These are phyloP conservation scores for Debaryomycetaceae sp. DNA, from an alignment of 1,139 yeast genomes.

Conservation along the genomic window DNA sequence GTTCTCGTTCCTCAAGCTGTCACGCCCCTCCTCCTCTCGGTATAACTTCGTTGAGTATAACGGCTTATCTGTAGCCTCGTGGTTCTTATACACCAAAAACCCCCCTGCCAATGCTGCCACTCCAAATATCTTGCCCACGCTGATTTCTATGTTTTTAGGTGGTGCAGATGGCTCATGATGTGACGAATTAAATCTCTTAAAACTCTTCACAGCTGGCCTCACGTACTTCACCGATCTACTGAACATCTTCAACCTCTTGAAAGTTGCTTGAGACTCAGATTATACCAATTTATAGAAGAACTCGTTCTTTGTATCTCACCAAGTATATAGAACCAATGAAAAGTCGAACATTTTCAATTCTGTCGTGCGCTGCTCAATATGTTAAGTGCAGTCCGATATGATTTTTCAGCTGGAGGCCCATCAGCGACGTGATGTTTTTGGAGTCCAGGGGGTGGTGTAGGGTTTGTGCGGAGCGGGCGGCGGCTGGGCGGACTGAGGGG, in stretches of 20 bases:
- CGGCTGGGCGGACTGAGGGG: too few relatives aligned
- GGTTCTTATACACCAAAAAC: conserved; percentile 36
- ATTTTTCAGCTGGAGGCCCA: neutral
- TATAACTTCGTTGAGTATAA: conserved; percentile 38
- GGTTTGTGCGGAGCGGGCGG: too few relatives aligned
- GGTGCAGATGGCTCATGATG: conserved; percentile 25
- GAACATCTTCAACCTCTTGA: conserved; percentile 16
- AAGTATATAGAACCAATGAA: conserved; percentile 1
- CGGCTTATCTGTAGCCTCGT: conserved; percentile 35
- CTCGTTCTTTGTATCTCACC: too few relatives aligned
- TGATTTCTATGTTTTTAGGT: conserved; percentile 35
- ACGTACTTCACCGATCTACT: conserved; percentile 14
- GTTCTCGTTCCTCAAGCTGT: conserved; percentile 35
- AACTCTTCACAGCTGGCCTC: conserved; percentile 2
- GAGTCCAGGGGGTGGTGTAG: too few relatives aligned
- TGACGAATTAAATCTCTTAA: conserved; percentile 33
- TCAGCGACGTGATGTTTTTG: too few relatives aligned
- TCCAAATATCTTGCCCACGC: conserved; percentile 40
- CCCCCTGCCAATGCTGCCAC: conserved; percentile 41
- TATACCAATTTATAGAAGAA: too few relatives aligned
- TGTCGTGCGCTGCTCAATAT: neutral
- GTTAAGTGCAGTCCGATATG: neutral
- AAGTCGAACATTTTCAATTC: conserved; percentile 2
- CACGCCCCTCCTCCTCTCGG: conserved; percentile 36
- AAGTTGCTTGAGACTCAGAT: too few relatives aligned